Evolutionary conservation across 116 monocot species (phyloP).

Genomic region (Zostera marina): DNA sequence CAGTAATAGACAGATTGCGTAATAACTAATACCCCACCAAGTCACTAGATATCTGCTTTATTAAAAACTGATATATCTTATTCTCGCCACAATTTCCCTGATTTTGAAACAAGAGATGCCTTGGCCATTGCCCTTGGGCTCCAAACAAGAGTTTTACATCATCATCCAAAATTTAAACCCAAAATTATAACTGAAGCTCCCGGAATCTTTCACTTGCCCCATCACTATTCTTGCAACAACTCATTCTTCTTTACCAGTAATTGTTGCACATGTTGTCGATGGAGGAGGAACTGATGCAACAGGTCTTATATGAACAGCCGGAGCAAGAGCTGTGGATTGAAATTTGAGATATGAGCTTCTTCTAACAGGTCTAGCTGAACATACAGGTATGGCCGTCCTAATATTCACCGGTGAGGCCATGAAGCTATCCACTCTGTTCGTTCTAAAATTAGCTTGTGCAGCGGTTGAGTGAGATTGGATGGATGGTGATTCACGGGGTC

Average conservation of each 20-base stretch:
- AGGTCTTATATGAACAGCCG: slow-evolving; percentile 23
- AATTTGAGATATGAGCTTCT: background rate
- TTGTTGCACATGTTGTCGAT: background rate
- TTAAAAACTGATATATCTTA: background rate
- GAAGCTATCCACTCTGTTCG: background rate
- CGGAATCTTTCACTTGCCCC: slow-evolving; percentile 10
- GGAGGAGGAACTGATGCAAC: slow-evolving; percentile 14
- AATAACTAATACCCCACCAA: no score
- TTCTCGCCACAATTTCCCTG: background rate
- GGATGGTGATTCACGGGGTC: no score
- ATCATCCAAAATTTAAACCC: background rate
- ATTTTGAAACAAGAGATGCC: background rate
- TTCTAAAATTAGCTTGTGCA: background rate
- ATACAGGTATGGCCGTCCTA: slow-evolving; percentile 8
- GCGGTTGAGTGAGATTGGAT: no score
- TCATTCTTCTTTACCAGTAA: background rate
- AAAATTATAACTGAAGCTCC: slow-evolving; percentile 23
- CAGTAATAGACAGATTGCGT: no score
- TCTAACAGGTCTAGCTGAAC: slow-evolving; percentile 5
- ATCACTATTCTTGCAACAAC: background rate
- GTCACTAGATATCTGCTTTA: no score
- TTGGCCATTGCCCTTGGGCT: no score
- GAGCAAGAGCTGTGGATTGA: slow-evolving; percentile 6
- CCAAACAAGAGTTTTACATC: background rate
- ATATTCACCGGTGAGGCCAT: slow-evolving; percentile 7